Percentiles rank a stretch among this genome's conserved stretches.
Evolutionary conservation across 768 basidiomycete species (phyloP).

Genomic region (Termitomyces sp.): DNA sequence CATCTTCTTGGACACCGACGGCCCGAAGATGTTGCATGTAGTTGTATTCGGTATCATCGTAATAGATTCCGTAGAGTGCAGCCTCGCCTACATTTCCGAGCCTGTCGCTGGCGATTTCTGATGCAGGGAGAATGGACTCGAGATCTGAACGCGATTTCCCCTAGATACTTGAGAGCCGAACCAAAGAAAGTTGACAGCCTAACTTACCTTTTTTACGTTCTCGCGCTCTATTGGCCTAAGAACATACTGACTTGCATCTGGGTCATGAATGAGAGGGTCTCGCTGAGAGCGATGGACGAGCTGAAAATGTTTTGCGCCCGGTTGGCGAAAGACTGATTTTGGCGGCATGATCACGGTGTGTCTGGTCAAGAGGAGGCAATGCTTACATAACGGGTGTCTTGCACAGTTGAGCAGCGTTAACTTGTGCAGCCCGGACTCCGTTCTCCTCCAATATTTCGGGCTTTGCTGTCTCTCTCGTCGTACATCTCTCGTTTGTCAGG

Average conservation of each 20-base stretch:
- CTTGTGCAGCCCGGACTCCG: conserved; percentile 14
- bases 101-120: conserved; percentile 44
- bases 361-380: conserved; percentile 20
- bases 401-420: conserved; percentile 16
- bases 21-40: conserved; percentile 95
- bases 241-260: conserved; percentile 86
- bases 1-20: conserved; percentile 74
- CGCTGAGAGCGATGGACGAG: conserved; percentile 95
- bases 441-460: conserved; percentile 11
- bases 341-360: conserved; percentile 51
- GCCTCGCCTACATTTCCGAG: conserved; percentile 81
- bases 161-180: conserved; percentile 32
- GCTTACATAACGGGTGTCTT: conserved; percentile 31
- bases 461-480: conserved; percentile 6
- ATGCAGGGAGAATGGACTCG: conserved; percentile 51
- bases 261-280: conserved; percentile 93
- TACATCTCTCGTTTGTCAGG: conserved; percentile 13
- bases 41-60: conserved; percentile 94
- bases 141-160: conserved; percentile 83
- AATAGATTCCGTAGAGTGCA: conserved; percentile 84
- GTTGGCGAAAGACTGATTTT: conserved; percentile 87
- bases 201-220: conserved; percentile 62
- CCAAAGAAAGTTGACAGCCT: conserved; percentile 7
- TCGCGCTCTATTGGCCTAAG: conserved; percentile 77
- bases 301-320: conserved; percentile 91